Percentiles rank a stretch among this genome's conserved stretches.
phyloP scores from a whole-genome alignment of 805 yeast genomes.

The Wickerhamiella shivajii region DNA sequence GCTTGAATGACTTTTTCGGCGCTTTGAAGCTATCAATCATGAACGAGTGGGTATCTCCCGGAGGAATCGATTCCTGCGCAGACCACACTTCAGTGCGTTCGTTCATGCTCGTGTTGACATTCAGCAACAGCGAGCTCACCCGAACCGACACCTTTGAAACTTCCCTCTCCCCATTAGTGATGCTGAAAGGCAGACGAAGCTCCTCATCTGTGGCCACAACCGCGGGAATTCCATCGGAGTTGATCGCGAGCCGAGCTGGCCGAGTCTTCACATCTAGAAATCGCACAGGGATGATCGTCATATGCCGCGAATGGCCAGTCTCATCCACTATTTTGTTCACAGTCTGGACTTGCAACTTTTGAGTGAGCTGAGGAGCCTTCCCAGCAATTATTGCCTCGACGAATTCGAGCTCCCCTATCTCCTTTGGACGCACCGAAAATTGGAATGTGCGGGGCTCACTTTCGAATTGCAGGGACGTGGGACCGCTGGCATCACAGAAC shows the following conservation, averaged over 20 bases:
- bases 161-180: conserved; percentile 20
- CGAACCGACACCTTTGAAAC: too few relatives aligned
- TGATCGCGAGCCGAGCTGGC: conserved; percentile 19
- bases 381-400: conserved; percentile 11
- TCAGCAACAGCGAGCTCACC: too few relatives aligned
- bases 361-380: conserved; percentile 8
- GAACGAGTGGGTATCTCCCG: neutral
- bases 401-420: conserved; percentile 19
- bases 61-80: neutral
- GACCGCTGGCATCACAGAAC: too few relatives aligned
- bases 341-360: conserved; percentile 8
- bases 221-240: neutral
- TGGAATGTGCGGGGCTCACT: conserved; percentile 17
- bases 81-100: neutral
- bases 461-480: neutral
- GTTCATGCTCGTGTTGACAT: neutral
- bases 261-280: conserved; percentile 16
- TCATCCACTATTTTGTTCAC: neutral
- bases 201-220: conserved; percentile 16
- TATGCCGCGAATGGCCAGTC: conserved; percentile 1
- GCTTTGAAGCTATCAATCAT: conserved; percentile 7
- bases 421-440: conserved; percentile 16
- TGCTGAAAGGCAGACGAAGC: conserved; percentile 10
- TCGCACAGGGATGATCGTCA: conserved; percentile 1
- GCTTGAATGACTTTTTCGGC: conserved; percentile 10